Evolutionary conservation across 2,329 filamentous ascomycete species (phyloP).

Genomic region (Monosporascus sp.): DNA sequence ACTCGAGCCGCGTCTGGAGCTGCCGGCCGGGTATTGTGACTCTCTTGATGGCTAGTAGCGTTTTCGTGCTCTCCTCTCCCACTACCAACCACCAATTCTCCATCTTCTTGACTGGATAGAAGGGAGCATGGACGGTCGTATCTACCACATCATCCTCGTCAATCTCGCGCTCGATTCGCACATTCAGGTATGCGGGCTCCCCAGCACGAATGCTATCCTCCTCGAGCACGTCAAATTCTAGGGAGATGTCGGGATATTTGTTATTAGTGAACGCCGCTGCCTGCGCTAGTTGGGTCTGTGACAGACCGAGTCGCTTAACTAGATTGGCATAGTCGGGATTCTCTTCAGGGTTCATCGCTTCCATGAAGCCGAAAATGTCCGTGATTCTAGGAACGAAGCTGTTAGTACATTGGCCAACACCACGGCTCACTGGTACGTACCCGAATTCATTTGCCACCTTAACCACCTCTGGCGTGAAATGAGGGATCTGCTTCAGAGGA

Average conservation of each 20-base stretch:
- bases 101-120: slow-evolving; percentile 86
- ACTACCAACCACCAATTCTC: slow-evolving; percentile 99
- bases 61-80: slow-evolving; percentile 85
- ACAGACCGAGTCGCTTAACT: slow-evolving; percentile 71
- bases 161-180: slow-evolving; percentile 79
- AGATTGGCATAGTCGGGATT: slow-evolving; percentile 76
- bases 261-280: slow-evolving; percentile 94
- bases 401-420: slow-evolving; percentile 14
- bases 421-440: slow-evolving; percentile 40
- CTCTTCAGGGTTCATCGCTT: slow-evolving; percentile 94
- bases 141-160: slow-evolving; percentile 68
- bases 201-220: slow-evolving; percentile 74
- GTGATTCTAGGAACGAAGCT: slow-evolving; percentile 56
- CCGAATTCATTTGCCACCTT: slow-evolving; percentile 74
- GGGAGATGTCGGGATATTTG: slow-evolving; percentile 90
- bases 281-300: slow-evolving; percentile 75
- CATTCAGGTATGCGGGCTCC: slow-evolving; percentile 73
- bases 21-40: slow-evolving; percentile 74
- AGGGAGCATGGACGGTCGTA: slow-evolving; percentile 84
- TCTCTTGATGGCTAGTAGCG: slow-evolving; percentile 85
- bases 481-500: slow-evolving; percentile 94
- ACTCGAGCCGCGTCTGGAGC: slow-evolving; percentile 77
- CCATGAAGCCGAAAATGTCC: slow-evolving; percentile 97
- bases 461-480: slow-evolving; percentile 80
- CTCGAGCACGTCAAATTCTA: slow-evolving; percentile 83